Percentiles rank a stretch among this genome's conserved stretches.
These are phyloP conservation scores for Schizopora paradoxa DNA, from an alignment of 1,284 basidiomycete genomes.

Conservation along the genomic window DNA sequence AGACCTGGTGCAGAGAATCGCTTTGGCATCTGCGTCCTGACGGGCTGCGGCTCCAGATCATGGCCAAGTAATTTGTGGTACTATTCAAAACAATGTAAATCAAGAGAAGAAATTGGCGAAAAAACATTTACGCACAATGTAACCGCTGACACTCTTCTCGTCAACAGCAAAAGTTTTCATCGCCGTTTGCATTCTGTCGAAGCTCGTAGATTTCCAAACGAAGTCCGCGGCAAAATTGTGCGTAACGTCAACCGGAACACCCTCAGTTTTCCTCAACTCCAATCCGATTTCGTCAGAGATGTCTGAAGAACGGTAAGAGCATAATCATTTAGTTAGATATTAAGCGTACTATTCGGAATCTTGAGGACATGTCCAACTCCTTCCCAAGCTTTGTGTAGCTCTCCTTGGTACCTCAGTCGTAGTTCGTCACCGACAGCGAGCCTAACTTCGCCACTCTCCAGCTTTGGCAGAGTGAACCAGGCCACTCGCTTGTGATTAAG, in stretches of 20 bases:
- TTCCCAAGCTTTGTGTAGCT: conserved; percentile 91
- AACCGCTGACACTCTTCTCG: conserved; percentile 98
- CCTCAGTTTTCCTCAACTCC: conserved; percentile 86
- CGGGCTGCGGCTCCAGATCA: conserved; percentile 86
- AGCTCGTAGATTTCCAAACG: conserved; percentile 99
- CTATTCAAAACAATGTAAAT: conserved; percentile 35
- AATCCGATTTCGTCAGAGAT: conserved; percentile 97
- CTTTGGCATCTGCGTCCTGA: conserved; percentile 93
- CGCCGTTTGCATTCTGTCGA: conserved; percentile 97
- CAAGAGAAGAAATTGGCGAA: conserved; percentile 6
- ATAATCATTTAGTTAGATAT: conserved; percentile 1
- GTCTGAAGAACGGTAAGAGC: conserved; percentile 46
- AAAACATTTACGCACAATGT: conserved; percentile 65
- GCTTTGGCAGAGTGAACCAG: conserved; percentile 93
- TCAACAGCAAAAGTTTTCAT: conserved; percentile 99
- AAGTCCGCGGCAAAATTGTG: conserved; percentile 97
- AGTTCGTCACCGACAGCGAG: conserved; percentile 97
- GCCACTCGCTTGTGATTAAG: conserved; percentile 97
- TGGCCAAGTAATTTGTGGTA: conserved; percentile 98
- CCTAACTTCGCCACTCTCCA: conserved; percentile 97
- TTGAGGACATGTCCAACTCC: conserved; percentile 98
- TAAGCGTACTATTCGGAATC: conserved; percentile 89
- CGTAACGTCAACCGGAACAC: conserved; percentile 92
- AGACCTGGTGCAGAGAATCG: conserved; percentile 95
- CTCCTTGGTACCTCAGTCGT: conserved; percentile 84